Base-by-base conservation (phyloP, 108 stramenopile genomes). In the Pseudonitzschia multistriata region DNA sequence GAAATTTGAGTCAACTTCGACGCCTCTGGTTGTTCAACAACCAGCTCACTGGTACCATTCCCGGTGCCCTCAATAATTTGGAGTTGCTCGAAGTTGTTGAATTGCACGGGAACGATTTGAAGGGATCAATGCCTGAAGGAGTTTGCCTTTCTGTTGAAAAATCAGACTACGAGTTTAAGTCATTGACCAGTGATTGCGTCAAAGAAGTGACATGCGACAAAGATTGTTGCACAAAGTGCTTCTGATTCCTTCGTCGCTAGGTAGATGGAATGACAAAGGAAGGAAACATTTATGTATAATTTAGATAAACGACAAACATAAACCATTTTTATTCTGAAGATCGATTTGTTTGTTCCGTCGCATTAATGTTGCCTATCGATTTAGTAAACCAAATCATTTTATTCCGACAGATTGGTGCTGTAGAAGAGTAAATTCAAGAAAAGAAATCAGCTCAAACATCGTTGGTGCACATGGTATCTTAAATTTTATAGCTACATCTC, bases 11-110 rank as follows among this genome's bases (percentile, higher is more conserved):
- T 14, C 63, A 67, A 24, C 73, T 87, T 30, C 78, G 71, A 21
- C 74, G 82, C 54, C 25, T 83, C 5, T 87, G 86, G 86, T 30
- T 84, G 28, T 81, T 82, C 66, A 60, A 62, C 48, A 87, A 87
- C 49, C 7, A 77, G 53, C 72, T 87, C 35, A 77, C 72, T 11
- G 86, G 86, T 6, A 69, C 54, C 25, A 74, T 87, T 34, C 86
- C 86, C 27, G 52, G 65, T 3, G 77, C 72, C 17, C 66, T 93
- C 33, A 66, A 54, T 14, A 75, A 76, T 14, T 74, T 89, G 67
- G 21, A 48, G 4, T 72, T 79, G 37, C 67, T 88, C 50, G 78
- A 85, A 73, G 80, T 85, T 35, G 24, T 81, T 22, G 81, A 82
- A 68, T 37, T 83, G 0, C 78, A 81, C 28, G 73, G 70, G n/a